Percentiles rank a stretch among this genome's conserved stretches.
phyloP scores from a whole-genome alignment of 2,329 filamentous ascomycete species.

The Stemphylium lycopersici region DNA sequence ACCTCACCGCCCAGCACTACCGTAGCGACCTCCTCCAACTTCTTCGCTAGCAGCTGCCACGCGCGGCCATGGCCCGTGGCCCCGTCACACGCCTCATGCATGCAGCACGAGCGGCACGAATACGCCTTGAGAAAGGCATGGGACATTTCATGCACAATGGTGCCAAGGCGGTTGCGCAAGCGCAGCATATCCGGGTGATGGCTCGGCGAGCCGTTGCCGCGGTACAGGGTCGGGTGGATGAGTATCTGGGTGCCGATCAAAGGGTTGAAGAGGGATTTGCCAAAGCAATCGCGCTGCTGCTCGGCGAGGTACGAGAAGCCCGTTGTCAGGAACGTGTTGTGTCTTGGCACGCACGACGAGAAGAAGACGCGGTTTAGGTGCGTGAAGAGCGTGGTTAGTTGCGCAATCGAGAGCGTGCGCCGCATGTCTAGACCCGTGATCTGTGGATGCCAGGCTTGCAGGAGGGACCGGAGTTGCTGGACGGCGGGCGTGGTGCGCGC shows the following conservation, averaged over 20 bases:
- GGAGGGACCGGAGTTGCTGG: conserved; percentile 11
- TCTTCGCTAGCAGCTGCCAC: conserved; percentile 24
- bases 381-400: conserved; percentile 13
- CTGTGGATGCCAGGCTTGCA: conserved; percentile 16
- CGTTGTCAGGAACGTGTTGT: conserved; percentile 7
- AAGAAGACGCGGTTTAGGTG: conserved; percentile 23
- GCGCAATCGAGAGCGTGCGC: conserved; percentile 8
- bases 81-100: conserved; percentile 10
- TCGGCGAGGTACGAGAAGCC: conserved; percentile 17
- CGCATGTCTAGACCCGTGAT: conserved; percentile 14
- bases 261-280: conserved; percentile 16
- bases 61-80: conserved; percentile 23
- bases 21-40: conserved; percentile 25
- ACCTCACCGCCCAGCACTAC: conserved; percentile 18
- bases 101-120: conserved; percentile 18
- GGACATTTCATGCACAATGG: conserved; percentile 25
- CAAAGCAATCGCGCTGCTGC: conserved; percentile 14
- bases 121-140: conserved; percentile 26
- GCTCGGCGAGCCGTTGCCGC: conserved; percentile 6
- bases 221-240: conserved; percentile 18
- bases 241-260: conserved; percentile 21
- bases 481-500: not conserved
- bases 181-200: not conserved
- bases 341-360: conserved; percentile 9
- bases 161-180: conserved; percentile 16